Base-by-base conservation (phyloP, 805 yeast genomes). In the Candida vartiovaarae region DNA sequence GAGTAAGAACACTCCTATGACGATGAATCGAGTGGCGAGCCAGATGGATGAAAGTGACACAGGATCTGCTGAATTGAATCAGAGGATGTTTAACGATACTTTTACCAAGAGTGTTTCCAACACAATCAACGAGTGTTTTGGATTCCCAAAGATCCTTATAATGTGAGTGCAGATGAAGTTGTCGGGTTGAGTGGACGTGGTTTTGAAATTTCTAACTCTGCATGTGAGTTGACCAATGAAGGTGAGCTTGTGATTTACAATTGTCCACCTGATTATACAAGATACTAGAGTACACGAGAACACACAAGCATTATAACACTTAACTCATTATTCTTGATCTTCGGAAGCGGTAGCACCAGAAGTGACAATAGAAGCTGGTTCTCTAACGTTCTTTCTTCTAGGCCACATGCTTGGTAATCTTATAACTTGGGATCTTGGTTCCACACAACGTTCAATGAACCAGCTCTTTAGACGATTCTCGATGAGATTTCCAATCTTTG, bases 401-500 rank as follows among this genome's bases (percentile, higher is more conserved):
- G 95, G 95, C 96, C 96, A 89, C 58, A 90, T 65, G 39, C 87
- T 82, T 3, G 98, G 99, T 30, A 93, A 64, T 55, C 74, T 75
- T 29, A 93, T 79, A 39, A 87, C 83, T 60, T 90, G 96, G 56
- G 83, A 91, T 53, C 95, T 73, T 1, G 99, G 99, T 52, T 88
- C 95, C 9, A 93, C 93, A 59, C 96, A 88, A 49, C 96, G 71
- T 54, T 91, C 97, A 15, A 82, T 80, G 58, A 93, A 90, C 95
- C 96, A 89, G 43, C 80, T 80, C 49, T 93, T 74, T 34, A 93
- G 72, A 47, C 82, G 82, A 45, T 78, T 78, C 59, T 93, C 98
- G 34, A 93, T 80, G 35, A 93, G 67, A 45, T 86, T 81, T 8
- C 95, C 79, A 33, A 93, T 79, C 57, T 93, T 89, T 6, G 99